phyloP scores from a whole-genome alignment of 148 eudicot genomes.

The Silene conica region DNA sequence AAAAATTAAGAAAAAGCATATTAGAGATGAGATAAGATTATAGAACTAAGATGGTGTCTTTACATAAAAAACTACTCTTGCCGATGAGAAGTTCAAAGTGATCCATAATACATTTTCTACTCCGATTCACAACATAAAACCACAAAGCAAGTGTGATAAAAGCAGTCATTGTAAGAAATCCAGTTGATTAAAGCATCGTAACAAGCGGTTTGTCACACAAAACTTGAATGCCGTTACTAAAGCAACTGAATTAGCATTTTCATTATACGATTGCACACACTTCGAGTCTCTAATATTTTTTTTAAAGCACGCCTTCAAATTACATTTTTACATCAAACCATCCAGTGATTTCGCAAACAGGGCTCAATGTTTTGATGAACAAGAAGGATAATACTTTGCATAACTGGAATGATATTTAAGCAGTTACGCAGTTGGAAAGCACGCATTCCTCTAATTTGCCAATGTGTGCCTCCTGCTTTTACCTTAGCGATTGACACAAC shows the following conservation, averaged over 20 bases:
- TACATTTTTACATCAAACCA: background rate
- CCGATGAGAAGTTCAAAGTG: background rate
- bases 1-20: background rate
- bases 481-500: too few species aligned
- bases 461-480: background rate
- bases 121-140: background rate
- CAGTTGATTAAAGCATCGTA: background rate
- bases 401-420: background rate
- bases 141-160: background rate
- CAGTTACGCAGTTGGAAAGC: background rate
- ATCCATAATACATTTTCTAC: background rate
- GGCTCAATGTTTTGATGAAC: too few species aligned
- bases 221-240: background rate
- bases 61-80: background rate
- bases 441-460: background rate
- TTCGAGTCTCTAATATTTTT: background rate
- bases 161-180: background rate
- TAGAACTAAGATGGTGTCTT: background rate
- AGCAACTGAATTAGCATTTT: background rate
- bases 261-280: background rate
- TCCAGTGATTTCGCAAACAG: too few species aligned
- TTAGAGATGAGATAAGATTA: background rate
- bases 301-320: background rate
- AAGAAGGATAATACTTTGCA: too few species aligned
- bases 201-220: background rate